Evolutionary conservation across 2,329 filamentous ascomycete genomes (phyloP).

Genomic region (Botrytis cinerea): DNA sequence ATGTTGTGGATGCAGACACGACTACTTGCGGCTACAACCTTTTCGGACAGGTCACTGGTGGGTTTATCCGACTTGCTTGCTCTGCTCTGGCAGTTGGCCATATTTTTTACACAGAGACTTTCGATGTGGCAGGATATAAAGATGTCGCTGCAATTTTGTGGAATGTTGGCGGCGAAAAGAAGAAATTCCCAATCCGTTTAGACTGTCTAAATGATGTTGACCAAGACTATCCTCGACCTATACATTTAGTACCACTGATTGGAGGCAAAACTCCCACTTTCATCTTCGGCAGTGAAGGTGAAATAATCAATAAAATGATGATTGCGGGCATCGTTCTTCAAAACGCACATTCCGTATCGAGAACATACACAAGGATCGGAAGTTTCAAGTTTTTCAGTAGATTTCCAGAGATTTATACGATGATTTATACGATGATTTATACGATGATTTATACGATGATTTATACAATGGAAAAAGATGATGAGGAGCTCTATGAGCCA

Average conservation of each 20-base stretch:
- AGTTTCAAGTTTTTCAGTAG: too few species aligned
- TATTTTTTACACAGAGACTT: background rate
- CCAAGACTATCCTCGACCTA: rapidly evolving
- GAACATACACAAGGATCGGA: background rate
- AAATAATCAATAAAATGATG: too few species aligned
- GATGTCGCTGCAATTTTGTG: background rate
- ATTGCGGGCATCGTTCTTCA: background rate
- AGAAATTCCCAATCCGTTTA: rapidly evolving
- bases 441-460: too few species aligned
- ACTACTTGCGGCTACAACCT: background rate
- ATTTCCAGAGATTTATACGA: too few species aligned
- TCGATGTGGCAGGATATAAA: rapidly evolving
- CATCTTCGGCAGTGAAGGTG: too few species aligned
- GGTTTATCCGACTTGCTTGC: background rate
- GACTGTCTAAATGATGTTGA: background rate
- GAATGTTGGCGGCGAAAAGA: background rate
- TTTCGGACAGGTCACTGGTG: background rate
- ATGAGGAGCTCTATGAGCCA: background rate
- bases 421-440: too few species aligned
- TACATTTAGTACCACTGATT: background rate
- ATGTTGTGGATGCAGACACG: background rate
- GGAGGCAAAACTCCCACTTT: too few species aligned
- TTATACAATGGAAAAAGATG: too few species aligned
- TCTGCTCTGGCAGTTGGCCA: background rate
- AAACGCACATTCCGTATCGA: rapidly evolving